Evolutionary conservation across 2,329 filamentous ascomycete genomes (phyloP).

Genomic region (Hymenotorrendiella dingleyae): DNA sequence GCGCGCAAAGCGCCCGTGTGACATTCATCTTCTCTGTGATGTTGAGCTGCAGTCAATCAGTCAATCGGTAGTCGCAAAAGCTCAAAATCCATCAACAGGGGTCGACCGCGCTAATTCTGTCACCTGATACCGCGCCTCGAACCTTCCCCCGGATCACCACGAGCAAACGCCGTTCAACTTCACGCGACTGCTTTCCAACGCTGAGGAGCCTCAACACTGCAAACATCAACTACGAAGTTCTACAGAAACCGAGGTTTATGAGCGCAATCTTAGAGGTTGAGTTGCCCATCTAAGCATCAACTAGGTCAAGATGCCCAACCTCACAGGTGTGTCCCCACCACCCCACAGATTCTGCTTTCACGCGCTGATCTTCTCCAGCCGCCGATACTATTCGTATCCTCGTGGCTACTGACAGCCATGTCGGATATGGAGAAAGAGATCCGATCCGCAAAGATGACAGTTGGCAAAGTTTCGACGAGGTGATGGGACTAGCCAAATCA

Average conservation of each 20-base stretch:
- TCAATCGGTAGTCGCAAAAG: not conserved
- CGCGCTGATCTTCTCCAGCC: conserved; percentile 16
- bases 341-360: not conserved
- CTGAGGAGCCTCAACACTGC: too few species aligned
- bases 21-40: conserved; percentile 45
- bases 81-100: too few species aligned
- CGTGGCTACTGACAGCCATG: conserved; percentile 94
- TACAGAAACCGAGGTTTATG: too few species aligned
- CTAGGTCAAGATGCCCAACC: conserved; percentile 22
- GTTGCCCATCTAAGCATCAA: not conserved
- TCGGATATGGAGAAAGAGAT: conserved; percentile 91
- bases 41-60: not conserved
- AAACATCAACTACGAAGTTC: too few species aligned
- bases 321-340: conserved; percentile 13
- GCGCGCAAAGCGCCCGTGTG: conserved; percentile 51
- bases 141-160: not conserved
- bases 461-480: conserved; percentile 93
- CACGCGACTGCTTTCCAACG: too few species aligned
- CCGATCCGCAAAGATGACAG: conserved; percentile 93
- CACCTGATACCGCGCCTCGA: conserved; percentile 6
- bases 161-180: too few species aligned
- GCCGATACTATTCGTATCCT: conserved; percentile 91
- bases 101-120: conserved; percentile 7
- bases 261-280: too few species aligned
- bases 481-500: conserved; percentile 80